A percentile compares a stretch with the other conserved stretches of the same genome.
These are phyloP conservation scores for Ascochyta viciae-villosae DNA, from an alignment of 2,329 filamentous ascomycete species.

Conservation along the genomic window DNA sequence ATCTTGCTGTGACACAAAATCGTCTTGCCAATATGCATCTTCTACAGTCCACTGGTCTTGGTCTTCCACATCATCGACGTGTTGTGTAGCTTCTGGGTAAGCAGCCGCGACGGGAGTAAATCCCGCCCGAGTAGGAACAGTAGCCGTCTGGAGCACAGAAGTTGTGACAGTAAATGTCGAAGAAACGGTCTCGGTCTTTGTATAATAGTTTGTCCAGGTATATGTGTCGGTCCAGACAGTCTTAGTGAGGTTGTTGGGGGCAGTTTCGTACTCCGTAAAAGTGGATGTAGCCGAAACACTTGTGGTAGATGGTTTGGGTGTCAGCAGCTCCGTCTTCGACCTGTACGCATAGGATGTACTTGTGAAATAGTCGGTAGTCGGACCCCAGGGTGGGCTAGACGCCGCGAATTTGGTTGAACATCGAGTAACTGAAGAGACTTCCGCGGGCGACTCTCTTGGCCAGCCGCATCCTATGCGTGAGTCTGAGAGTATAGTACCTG, in stretches of 20 bases:
- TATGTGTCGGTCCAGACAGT: constrained; percentile 17
- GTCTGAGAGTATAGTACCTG: not conserved
- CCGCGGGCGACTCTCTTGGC: not conserved
- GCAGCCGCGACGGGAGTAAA: constrained; percentile 11
- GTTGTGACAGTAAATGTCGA: constrained; percentile 8
- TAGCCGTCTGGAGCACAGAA: constrained; percentile 4
- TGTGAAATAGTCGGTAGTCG: constrained; percentile 12
- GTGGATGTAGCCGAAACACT: constrained; percentile 13
- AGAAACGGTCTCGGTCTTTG: constrained; percentile 2
- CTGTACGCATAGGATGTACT: constrained; percentile 15
- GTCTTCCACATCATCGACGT: constrained; percentile 11
- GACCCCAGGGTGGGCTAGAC: constrained; percentile 9
- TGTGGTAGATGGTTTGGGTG: constrained; percentile 15
- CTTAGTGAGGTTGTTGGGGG: constrained; percentile 13
- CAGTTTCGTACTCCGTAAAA: constrained; percentile 9
- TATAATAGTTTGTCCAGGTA: constrained; percentile 15
- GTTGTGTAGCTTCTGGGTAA: constrained; percentile 11
- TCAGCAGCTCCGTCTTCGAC: constrained; percentile 10
- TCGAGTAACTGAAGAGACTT: constrained; percentile 9
- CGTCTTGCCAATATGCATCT: constrained; percentile 13
- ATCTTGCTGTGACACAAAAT: not conserved
- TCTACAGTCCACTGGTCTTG: constrained; percentile 13
- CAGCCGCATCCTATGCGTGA: not conserved
- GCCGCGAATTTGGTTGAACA: constrained; percentile 11
- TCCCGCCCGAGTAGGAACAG: constrained; percentile 2